Conservation (phyloP, 768 basidiomycete species). For the Filobasidium floriforme region DNA sequence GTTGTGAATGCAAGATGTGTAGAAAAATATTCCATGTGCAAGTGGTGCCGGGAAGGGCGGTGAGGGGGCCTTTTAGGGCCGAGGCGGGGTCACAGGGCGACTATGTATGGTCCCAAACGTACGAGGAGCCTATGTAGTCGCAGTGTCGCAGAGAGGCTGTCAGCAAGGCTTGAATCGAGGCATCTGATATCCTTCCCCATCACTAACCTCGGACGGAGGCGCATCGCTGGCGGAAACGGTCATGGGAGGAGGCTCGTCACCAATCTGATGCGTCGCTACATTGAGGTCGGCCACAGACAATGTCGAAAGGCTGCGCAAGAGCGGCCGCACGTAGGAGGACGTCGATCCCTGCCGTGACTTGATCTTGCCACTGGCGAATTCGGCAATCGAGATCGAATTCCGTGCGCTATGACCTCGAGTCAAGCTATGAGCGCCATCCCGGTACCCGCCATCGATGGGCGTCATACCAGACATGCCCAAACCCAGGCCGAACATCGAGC, state of each 20-base stretch:
- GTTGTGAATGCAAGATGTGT: too few relatives aligned
- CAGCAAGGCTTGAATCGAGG: too few relatives aligned
- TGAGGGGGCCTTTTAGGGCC: too few relatives aligned
- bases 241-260: conserved; percentile 31
- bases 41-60: too few relatives aligned
- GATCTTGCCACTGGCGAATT: not conserved
- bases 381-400: conserved; percentile 21
- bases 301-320: conserved; percentile 29
- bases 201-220: conserved; percentile 30
- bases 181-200: too few relatives aligned
- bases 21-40: too few relatives aligned
- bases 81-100: too few relatives aligned
- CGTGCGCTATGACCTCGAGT: conserved; percentile 17
- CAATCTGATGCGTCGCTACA: conserved; percentile 8
- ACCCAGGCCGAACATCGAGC: conserved; percentile 18
- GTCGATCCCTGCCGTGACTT: conserved; percentile 18
- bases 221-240: conserved; percentile 35
- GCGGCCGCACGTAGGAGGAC: conserved; percentile 23
- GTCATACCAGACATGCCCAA: conserved; percentile 19
- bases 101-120: too few relatives aligned
- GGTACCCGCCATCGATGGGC: conserved; percentile 8
- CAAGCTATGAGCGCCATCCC: not conserved
- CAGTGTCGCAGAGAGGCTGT: too few relatives aligned
- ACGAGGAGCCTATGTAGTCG: too few relatives aligned
- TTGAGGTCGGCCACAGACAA: conserved; percentile 25